Base-by-base conservation (phyloP, 2,329 filamentous ascomycete species). In the Rhexocercosporidium sp. region DNA sequence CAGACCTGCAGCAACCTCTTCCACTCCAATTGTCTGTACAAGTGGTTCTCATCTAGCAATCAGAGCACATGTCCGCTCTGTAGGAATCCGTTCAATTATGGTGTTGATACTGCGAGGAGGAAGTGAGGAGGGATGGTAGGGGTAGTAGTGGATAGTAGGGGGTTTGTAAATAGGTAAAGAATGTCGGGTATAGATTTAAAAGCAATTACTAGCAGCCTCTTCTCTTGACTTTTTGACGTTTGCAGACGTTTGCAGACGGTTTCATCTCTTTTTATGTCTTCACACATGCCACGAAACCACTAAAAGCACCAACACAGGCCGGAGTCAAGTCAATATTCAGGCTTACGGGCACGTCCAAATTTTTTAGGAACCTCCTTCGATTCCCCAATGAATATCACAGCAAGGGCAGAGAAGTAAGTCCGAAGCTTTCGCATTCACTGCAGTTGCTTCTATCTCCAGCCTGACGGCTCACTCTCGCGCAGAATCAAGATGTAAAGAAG, bases 41-140 rank as follows among this genome's bases (percentile, higher is more conserved):
- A 95, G 81, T 99, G 96, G 96, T 98, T 99, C 83, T 92, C 93
- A 84, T 95, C 86, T 74, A 97, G 94, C 78, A 96, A 93, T 79
- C 90, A 93, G 76, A 96, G 92, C 75, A 95, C 91, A 59, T 99
- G 96, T 79, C 96, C 96, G 57, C 82, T 99, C 71, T 99, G 96
- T 80, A 86, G 96, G 74, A 97, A 96, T 78, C 90, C 92, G 25
- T 97, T 97, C 78, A 86, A 88, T 63, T 89, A 88, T 71, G 73
- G 71, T 3, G 34, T 63, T 14, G 47, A 63, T 41, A 54, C 47
- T 1, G 47, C 47, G 34, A 54, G 61, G 34, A 63, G 61, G 61
- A 63, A 25, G n/a, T 14, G 44, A 34, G 18, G 46, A 20, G 25
- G 16, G 25, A 9, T 47, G 22, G 20, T 3, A 20, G 9, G n/a